Conservation (phyloP, 306 rosid species). For the Casuarina equisetifolia region DNA sequence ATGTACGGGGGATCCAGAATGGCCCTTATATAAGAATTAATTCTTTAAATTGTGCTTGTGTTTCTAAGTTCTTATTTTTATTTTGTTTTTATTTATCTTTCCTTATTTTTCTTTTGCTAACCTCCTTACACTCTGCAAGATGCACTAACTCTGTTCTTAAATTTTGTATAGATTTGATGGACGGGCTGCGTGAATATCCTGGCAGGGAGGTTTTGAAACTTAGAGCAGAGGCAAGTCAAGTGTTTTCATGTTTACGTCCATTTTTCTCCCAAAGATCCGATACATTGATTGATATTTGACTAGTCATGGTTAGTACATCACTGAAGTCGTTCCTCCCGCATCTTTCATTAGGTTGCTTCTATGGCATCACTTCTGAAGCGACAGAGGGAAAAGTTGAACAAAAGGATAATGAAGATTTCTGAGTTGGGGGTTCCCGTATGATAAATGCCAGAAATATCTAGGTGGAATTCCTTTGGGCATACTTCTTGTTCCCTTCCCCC, state of each 20-base stretch:
- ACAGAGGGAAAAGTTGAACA: slow-evolving; percentile 56
- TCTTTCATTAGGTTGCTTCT: slow-evolving; percentile 65
- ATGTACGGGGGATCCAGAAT: neutral
- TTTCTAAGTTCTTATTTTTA: neutral
- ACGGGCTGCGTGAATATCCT: slow-evolving; percentile 74
- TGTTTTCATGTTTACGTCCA: neutral
- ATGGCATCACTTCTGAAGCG: slow-evolving; percentile 55
- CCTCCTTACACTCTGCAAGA: neutral
- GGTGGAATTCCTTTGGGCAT: neutral
- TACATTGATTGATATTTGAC: neutral
- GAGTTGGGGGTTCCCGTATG: slow-evolving; percentile 73
- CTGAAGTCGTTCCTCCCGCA: slow-evolving; percentile 12
- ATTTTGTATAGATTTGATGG: slow-evolving; percentile 59
- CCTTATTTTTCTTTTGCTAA: neutral
- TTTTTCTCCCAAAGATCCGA: neutral
- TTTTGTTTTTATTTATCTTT: neutral
- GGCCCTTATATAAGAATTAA: neutral
- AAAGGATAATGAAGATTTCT: slow-evolving; percentile 64
- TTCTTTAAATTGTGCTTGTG: neutral
- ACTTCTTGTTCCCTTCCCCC: neutral
- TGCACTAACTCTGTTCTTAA: neutral
- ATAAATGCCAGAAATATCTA: slow-evolving; percentile 8
- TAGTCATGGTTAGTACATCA: neutral
- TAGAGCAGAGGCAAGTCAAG: slow-evolving; percentile 74
- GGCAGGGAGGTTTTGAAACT: slow-evolving; percentile 75